Percentiles rank a stretch among this genome's conserved stretches.
Evolutionary conservation across 1,139 yeast species (phyloP).

Genomic region (Arxiozyma telluris): DNA sequence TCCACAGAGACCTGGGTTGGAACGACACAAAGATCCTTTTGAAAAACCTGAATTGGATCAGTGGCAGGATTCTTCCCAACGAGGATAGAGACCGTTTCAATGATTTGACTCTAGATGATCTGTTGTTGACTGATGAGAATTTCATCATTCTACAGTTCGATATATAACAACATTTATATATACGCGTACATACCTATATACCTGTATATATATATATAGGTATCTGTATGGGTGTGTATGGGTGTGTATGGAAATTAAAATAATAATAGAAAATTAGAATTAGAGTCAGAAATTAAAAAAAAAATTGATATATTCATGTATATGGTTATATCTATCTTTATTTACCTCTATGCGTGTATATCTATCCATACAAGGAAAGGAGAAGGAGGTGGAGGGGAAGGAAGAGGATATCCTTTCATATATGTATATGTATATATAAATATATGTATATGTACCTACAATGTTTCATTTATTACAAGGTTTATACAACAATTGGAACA

Average conservation of each 20-base stretch:
- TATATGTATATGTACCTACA: neutral
- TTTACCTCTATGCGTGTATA: neutral
- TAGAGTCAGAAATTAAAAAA: no score
- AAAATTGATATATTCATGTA: no score
- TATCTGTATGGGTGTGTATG: neutral
- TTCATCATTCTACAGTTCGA: conserved; percentile 27
- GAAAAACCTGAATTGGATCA: conserved; percentile 27
- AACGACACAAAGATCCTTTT: conserved; percentile 16
- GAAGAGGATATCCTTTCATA: neutral
- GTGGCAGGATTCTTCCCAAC: conserved; percentile 25
- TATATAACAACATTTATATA: conserved; percentile 9
- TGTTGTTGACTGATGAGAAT: conserved; percentile 21
- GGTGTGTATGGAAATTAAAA: no score
- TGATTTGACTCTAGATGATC: conserved; percentile 11
- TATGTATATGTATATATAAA: no score
- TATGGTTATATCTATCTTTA: no score
- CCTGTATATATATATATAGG: neutral
- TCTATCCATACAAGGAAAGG: neutral
- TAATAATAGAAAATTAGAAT: neutral
- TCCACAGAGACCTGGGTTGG: conserved; percentile 15
- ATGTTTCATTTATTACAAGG: conserved; percentile 66
- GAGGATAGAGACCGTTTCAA: conserved; percentile 14
- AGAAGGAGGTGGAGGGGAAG: no score
- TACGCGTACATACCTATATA: no score
- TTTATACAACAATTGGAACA: conserved; percentile 46